phyloP scores from a whole-genome alignment of 129 eudicot genomes.

The Centaurea solstitialis region DNA sequence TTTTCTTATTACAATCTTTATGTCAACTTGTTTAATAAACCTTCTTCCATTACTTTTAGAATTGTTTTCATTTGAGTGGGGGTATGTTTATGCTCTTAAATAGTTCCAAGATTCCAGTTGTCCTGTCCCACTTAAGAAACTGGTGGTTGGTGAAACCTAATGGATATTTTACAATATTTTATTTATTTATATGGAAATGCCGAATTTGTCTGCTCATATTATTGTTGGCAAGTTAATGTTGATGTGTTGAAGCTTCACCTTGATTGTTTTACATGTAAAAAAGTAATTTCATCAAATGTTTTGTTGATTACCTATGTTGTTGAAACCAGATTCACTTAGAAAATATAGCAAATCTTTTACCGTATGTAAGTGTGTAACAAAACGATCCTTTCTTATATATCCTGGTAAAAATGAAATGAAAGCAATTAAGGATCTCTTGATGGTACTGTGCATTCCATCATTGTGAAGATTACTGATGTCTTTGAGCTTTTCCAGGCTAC shows the following conservation, averaged over 20 bases:
- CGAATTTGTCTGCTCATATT: not conserved
- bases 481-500: conserved; percentile 69
- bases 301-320: not conserved
- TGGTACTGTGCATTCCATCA: not conserved
- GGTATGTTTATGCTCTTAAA: not conserved
- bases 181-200: not conserved
- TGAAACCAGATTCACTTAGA: not conserved
- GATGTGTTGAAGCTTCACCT: not conserved
- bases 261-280: not conserved
- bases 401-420: not conserved
- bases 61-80: not conserved
- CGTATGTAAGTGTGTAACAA: not conserved
- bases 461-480: conserved; percentile 1
- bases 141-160: not conserved
- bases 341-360: not conserved
- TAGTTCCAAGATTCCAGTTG: not conserved
- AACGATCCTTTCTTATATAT: not conserved
- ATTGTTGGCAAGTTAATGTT: not conserved
- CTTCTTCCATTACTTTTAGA: too few species aligned
- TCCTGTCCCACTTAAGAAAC: not conserved
- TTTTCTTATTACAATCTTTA: too few species aligned
- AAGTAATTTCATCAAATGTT: not conserved
- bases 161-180: not conserved
- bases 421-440: not conserved
- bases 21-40: too few species aligned